Percentiles rank a stretch among this genome's conserved stretches.
Evolutionary conservation across 495 filamentous ascomycete species (phyloP).

Genomic region (Daldinia concentrica): DNA sequence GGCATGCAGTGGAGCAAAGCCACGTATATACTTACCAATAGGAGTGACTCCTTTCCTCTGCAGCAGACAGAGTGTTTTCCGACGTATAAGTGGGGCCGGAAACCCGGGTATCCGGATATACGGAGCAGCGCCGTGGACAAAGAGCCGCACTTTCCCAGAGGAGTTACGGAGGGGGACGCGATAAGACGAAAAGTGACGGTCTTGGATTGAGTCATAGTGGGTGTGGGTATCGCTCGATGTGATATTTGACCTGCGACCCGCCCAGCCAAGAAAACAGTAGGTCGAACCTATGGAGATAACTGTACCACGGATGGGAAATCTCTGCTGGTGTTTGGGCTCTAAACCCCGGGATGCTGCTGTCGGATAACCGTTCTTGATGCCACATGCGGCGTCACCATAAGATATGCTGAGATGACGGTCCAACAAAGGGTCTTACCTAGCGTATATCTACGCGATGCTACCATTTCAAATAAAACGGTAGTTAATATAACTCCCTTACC

Average conservation of each 20-base stretch:
- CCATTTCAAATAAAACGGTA: neutral
- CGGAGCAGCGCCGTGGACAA: neutral
- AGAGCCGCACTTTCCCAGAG: conserved; percentile 2
- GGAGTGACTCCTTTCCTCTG: conserved; percentile 17
- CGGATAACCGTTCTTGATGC: neutral
- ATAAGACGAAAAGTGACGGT: neutral
- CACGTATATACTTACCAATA: conserved; percentile 8
- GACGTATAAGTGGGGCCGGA: neutral
- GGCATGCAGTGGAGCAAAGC: neutral
- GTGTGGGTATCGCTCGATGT: neutral
- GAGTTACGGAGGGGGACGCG: neutral
- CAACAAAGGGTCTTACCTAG: neutral
- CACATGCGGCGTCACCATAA: neutral
- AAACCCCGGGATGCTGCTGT: neutral
- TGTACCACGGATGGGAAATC: neutral
- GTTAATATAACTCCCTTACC: neutral
- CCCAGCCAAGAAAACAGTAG: conserved; percentile 5
- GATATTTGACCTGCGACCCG: neutral
- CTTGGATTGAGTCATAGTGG: neutral
- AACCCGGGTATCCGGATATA: neutral
- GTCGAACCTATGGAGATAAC: neutral
- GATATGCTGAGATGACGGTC: neutral
- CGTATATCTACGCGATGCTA: neutral
- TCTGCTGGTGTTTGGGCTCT: neutral
- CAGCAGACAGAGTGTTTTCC: neutral